These are phyloP conservation scores for Diutina scorzettiae DNA, from an alignment of 1,139 yeast genomes.

Conservation along the genomic window DNA sequence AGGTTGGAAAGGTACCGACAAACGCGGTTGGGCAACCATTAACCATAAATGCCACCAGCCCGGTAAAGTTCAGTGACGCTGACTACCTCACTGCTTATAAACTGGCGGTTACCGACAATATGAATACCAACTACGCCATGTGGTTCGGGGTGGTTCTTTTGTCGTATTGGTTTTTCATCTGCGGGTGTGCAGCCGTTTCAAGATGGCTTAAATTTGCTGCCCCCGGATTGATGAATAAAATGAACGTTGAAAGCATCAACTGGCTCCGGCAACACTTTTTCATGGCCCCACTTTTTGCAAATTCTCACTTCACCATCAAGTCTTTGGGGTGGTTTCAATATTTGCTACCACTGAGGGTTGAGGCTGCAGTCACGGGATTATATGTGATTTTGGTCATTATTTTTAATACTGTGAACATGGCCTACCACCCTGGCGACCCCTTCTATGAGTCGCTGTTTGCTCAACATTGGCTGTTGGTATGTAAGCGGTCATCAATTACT, in stretches of 20 bases:
- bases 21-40: background rate
- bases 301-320: background rate
- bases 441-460: background rate
- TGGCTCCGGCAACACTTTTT: background rate
- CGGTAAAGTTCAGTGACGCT: background rate
- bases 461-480: background rate
- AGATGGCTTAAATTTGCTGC: background rate
- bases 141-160: slow-evolving; percentile 39
- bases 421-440: background rate
- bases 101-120: background rate
- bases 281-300: background rate
- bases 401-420: background rate
- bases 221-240: background rate
- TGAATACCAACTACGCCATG: slow-evolving; percentile 23
- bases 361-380: background rate
- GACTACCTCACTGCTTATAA: background rate
- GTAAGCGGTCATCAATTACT: background rate
- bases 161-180: slow-evolving; percentile 32
- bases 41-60: background rate
- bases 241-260: background rate
- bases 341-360: background rate
- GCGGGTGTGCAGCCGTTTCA: slow-evolving; percentile 27
- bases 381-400: background rate
- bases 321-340: background rate
- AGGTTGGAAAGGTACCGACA: background rate